Evolutionary conservation across 495 filamentous ascomycete genomes (phyloP).

Genomic region (Aspergillus conjunctus): DNA sequence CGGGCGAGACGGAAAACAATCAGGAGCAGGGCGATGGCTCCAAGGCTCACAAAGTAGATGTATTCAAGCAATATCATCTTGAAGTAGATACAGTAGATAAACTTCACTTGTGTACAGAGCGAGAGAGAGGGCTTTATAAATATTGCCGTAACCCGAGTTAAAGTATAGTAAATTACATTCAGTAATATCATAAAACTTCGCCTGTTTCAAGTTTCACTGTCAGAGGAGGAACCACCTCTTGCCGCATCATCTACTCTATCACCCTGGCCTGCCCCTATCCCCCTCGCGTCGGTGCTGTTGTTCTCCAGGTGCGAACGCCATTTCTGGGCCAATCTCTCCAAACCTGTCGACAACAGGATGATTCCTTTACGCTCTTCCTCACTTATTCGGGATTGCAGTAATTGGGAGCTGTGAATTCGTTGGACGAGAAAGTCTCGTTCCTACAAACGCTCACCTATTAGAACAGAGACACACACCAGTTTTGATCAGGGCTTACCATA

Average conservation of each 20-base stretch:
- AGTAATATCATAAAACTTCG: too few species aligned
- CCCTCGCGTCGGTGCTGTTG: not conserved
- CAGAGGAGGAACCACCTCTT: too few species aligned
- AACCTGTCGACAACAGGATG: slow-evolving; percentile 10
- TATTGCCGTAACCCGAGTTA: too few species aligned
- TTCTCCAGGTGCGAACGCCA: not conserved
- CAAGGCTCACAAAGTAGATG: not conserved
- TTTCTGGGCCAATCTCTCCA: not conserved
- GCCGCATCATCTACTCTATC: too few species aligned
- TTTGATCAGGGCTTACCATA: not conserved
- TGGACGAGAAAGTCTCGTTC: slow-evolving; percentile 6
- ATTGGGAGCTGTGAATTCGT: not conserved
- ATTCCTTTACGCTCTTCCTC: slow-evolving; percentile 11
- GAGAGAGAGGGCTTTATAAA: too few species aligned
- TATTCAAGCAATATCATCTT: not conserved
- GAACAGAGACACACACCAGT: not conserved
- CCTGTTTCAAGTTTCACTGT: too few species aligned
- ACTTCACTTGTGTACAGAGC: too few species aligned
- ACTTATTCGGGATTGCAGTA: not conserved
- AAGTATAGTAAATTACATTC: not conserved
- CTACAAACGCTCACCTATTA: not conserved
- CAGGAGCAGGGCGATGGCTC: not conserved
- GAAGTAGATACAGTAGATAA: not conserved
- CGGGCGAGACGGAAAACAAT: not conserved
- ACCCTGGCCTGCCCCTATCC: not conserved